Evolutionary conservation across 257 asterid species (phyloP).

Genomic region (Lithospermum erythrorhizon): DNA sequence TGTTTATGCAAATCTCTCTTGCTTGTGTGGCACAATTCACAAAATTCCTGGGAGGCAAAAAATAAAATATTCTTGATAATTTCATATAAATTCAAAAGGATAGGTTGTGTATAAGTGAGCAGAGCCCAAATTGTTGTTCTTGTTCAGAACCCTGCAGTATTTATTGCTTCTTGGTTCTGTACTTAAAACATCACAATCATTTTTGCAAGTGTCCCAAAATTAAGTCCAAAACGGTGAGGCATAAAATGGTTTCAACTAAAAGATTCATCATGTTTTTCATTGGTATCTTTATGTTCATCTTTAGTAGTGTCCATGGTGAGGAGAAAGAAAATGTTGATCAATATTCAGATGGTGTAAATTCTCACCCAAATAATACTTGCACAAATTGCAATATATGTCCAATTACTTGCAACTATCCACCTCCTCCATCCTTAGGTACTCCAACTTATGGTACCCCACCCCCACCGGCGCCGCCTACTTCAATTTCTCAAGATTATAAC

Average conservation of each 20-base stretch:
- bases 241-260: not conserved
- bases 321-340: not conserved
- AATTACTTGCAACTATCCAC: not conserved
- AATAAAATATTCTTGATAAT: too few species aligned
- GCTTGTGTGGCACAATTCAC: not conserved
- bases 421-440: not conserved
- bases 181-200: not conserved
- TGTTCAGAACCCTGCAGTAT: not conserved
- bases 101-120: not conserved
- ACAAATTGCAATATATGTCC: not conserved
- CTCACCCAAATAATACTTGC: not conserved
- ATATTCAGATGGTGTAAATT: not conserved
- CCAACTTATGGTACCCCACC: not conserved
- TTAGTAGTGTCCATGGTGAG: not conserved
- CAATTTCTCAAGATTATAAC: not conserved
- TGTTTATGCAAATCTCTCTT: not conserved
- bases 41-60: too few species aligned
- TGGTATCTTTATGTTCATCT: not conserved
- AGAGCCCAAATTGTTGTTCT: not conserved
- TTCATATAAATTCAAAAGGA: not conserved
- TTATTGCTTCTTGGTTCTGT: not conserved
- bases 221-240: not conserved
- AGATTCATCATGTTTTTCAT: not conserved
- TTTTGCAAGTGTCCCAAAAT: not conserved
- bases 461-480: not conserved